These are phyloP conservation scores for sorghum (Sorghum bicolor) DNA, from an alignment of 176 grass and related monocot genomes.

Conservation along the genomic window DNA sequence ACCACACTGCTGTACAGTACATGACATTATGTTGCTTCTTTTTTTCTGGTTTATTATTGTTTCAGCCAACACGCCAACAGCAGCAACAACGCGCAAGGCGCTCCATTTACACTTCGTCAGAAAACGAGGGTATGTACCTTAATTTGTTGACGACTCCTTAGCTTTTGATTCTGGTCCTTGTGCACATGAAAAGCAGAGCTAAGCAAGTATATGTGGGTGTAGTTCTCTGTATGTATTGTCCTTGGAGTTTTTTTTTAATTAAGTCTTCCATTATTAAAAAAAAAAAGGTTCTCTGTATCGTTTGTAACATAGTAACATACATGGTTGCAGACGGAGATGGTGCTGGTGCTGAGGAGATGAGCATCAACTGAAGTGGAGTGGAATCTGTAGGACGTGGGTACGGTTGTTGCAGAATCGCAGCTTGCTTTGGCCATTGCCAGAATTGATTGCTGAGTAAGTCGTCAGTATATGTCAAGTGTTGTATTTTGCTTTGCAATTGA, in stretches of 20 bases:
- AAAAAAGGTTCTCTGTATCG: background rate
- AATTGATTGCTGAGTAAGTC: background rate
- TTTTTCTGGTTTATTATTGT: slow-evolving; percentile 2
- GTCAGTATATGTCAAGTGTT: background rate
- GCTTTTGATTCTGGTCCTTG: background rate
- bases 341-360: slow-evolving; percentile 61
- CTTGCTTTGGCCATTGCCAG: background rate
- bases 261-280: no score
- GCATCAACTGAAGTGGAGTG: slow-evolving; percentile 42
- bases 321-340: slow-evolving; percentile 53
- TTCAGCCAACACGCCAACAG: slow-evolving; percentile 79
- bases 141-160: background rate
- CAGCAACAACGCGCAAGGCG: slow-evolving; percentile 78
- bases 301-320: background rate
- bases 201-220: no score
- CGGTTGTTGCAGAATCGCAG: background rate
- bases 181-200: background rate
- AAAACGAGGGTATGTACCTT: slow-evolving; percentile 69
- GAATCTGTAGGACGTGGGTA: background rate
- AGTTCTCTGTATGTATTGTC: background rate
- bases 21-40: background rate
- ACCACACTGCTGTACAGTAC: background rate
- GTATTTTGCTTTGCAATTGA: background rate
- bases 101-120: slow-evolving; percentile 57
- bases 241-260: background rate